Conservation (phyloP, 129 eudicot genomes). For the Artemisia annua region DNA sequence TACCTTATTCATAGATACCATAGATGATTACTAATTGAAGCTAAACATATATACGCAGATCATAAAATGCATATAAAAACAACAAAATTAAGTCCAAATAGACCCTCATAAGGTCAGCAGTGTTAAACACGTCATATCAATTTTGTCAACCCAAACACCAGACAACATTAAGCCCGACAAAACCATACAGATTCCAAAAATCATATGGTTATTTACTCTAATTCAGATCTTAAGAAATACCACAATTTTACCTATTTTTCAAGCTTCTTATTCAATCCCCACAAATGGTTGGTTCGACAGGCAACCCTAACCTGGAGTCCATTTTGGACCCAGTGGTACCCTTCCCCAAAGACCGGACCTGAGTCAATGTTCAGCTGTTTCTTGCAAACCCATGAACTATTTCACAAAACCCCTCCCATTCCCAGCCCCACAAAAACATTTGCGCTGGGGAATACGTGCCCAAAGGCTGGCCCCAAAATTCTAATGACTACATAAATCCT, state of each 20-base stretch:
- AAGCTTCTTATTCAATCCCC: not conserved
- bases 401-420: too few relatives aligned
- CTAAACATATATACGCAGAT: not conserved
- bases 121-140: not conserved
- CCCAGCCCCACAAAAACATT: too few relatives aligned
- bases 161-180: not conserved
- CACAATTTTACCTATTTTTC: not conserved
- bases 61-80: not conserved
- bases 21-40: not conserved
- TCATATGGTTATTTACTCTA: not conserved
- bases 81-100: not conserved
- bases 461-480: not conserved
- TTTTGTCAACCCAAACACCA: not conserved
- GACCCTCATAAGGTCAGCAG: not conserved
- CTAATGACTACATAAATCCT: not conserved
- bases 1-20: not conserved
- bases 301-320: too few relatives aligned
- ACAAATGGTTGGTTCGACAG: too few relatives aligned
- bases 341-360: too few relatives aligned
- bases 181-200: not conserved
- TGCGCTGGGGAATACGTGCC: too few relatives aligned
- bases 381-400: too few relatives aligned
- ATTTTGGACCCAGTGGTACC: too few relatives aligned
- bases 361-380: too few relatives aligned
- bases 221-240: not conserved